A percentile compares a stretch with the other conserved stretches of the same genome.
Evolutionary conservation across 1,284 basidiomycete species (phyloP).

Genomic region (Trametes pubescens): DNA sequence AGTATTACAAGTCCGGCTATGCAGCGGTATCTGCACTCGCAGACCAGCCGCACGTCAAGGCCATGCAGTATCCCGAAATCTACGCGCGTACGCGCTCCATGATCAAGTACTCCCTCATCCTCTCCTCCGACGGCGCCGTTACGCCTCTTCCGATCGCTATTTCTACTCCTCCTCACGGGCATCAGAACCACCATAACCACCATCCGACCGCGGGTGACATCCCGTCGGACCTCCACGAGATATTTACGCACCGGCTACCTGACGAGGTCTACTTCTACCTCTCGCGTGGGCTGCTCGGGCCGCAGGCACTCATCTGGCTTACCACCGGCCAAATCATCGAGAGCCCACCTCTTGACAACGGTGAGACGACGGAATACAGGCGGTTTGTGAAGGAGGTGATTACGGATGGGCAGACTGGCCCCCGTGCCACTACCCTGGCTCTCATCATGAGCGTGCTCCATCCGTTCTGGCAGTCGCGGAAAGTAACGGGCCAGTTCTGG

Average conservation of each 20-base stretch:
- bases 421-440: constrained; percentile 90
- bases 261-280: constrained; percentile 98
- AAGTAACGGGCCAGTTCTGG: constrained; percentile 80
- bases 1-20: constrained; percentile 88
- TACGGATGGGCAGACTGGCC: constrained; percentile 91
- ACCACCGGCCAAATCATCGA: constrained; percentile 88
- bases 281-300: constrained; percentile 89
- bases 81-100: constrained; percentile 93
- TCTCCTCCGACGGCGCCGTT: constrained; percentile 91
- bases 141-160: constrained; percentile 88
- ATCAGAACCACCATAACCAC: constrained; percentile 64
- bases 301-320: constrained; percentile 91
- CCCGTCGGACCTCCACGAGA: constrained; percentile 91
- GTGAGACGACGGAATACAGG: constrained; percentile 94
- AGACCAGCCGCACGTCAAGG: constrained; percentile 82
- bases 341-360: constrained; percentile 91
- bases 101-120: constrained; percentile 92
- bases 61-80: constrained; percentile 82
- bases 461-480: constrained; percentile 80
- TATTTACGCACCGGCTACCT: constrained; percentile 94
- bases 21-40: constrained; percentile 81
- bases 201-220: constrained; percentile 87
- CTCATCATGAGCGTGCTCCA: constrained; percentile 83
- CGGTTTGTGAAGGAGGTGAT: constrained; percentile 96
- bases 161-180: constrained; percentile 56